Conservation (phyloP, 2,329 filamentous ascomycete genomes). For the Exophiala spinifera region DNA sequence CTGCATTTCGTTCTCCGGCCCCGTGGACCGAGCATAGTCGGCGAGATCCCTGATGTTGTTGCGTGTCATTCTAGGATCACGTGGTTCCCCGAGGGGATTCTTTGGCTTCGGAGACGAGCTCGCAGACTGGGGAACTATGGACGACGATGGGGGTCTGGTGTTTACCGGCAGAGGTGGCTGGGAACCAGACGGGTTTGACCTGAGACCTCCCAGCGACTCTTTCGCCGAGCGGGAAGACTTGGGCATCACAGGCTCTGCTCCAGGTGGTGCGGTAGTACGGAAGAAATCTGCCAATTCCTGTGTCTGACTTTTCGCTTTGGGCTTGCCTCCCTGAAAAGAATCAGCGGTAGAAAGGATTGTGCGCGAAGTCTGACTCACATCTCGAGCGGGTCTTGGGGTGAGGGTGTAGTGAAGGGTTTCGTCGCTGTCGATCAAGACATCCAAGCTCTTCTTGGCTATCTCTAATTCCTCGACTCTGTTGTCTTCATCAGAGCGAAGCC, state of each 20-base stretch:
- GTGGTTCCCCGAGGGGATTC: constrained; percentile 47
- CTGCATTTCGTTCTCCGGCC: constrained; percentile 54
- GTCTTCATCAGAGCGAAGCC: constrained; percentile 24
- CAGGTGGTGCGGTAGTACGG: constrained; percentile 37
- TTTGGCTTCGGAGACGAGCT: constrained; percentile 25
- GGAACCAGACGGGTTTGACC: constrained; percentile 25
- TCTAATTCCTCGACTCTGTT: constrained; percentile 29
- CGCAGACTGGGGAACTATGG: constrained; percentile 2
- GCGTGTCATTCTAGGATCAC: constrained; percentile 66
- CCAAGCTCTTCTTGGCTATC: constrained; percentile 66
- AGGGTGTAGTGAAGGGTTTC: constrained; percentile 80
- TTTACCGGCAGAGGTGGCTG: constrained; percentile 2
- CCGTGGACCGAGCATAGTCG: constrained; percentile 84
- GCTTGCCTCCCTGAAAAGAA: constrained; percentile 29
- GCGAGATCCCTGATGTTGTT: constrained; percentile 76
- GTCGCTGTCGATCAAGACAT: constrained; percentile 76
- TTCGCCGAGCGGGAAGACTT: constrained; percentile 21
- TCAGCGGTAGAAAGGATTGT: constrained; percentile 1
- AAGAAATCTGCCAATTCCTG: constrained; percentile 40
- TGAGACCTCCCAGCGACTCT: constrained; percentile 25
- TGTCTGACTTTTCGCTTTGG: constrained; percentile 31
- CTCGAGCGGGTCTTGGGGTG: constrained; percentile 74
- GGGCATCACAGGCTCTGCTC: constrained; percentile 18
- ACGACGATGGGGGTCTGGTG: not conserved
- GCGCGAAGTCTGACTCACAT: constrained; percentile 52